Conservation (phyloP, 306 rosid genomes). For the Castanospermum australe region DNA sequence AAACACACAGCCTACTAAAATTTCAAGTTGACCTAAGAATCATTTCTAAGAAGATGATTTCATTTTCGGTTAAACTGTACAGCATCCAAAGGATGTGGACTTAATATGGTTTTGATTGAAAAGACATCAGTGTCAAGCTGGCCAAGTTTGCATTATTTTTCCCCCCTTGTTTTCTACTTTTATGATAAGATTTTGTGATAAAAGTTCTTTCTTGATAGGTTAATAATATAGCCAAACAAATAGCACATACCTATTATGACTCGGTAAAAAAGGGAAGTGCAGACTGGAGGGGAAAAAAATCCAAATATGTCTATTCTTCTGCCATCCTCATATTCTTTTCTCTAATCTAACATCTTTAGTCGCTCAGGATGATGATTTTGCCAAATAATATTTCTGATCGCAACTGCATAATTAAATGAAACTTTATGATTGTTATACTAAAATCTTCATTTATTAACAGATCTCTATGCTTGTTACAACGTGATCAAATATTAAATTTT, state of each 20-base stretch:
- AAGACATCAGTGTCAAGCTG: neutral
- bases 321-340: neutral
- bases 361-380: neutral
- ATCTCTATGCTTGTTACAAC: neutral
- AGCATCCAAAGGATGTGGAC: neutral
- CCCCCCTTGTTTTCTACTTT: neutral
- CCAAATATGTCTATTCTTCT: neutral
- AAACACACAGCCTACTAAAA: neutral
- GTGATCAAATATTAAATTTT: neutral
- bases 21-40: conserved; percentile 11
- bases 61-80: neutral
- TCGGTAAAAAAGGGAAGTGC: neutral
- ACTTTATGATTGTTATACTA: neutral
- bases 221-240: neutral
- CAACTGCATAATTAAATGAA: neutral
- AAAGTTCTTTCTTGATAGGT: neutral
- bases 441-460: neutral
- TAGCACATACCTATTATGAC: neutral
- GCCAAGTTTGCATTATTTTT: neutral
- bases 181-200: neutral
- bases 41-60: neutral
- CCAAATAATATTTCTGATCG: neutral
- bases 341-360: no score
- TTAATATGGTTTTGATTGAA: neutral
- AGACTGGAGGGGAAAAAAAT: neutral